These are phyloP conservation scores for Acer yangbiense DNA, from an alignment of 345 rosid genomes.

Conservation along the genomic window DNA sequence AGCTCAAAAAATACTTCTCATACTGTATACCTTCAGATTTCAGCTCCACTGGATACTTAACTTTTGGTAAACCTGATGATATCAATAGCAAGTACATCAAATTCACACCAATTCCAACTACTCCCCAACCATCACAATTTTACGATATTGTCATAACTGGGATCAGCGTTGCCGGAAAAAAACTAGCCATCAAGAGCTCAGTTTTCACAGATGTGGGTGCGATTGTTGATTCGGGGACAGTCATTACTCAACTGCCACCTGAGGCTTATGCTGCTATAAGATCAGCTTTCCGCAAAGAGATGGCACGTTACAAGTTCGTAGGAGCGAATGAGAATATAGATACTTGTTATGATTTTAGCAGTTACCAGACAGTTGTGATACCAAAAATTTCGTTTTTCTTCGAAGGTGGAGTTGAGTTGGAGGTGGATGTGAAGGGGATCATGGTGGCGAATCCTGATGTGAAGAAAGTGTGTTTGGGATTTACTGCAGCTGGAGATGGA, in stretches of 20 bases:
- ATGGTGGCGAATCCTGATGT: no score
- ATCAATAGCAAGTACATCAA: background rate
- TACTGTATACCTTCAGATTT: conserved; percentile 34
- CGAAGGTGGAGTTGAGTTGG: conserved; percentile 13
- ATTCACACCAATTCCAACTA: conserved; percentile 27
- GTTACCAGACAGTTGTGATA: background rate
- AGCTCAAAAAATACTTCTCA: conserved; percentile 24
- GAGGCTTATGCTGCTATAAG: conserved; percentile 23
- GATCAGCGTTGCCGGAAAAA: conserved; percentile 19
- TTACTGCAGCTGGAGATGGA: conserved; percentile 3
- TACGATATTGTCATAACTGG: conserved; percentile 30
- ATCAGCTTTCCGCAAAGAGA: conserved; percentile 16
- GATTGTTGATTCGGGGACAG: conserved; percentile 36
- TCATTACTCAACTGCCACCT: conserved; percentile 36
- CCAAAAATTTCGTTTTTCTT: conserved; percentile 26
- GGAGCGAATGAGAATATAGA: conserved; percentile 1
- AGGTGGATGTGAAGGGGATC: conserved; percentile 21
- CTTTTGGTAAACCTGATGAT: conserved; percentile 14
- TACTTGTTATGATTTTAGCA: conserved; percentile 35
- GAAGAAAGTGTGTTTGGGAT: conserved; percentile 23
- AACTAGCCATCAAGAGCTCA: background rate
- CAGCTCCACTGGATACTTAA: conserved; percentile 31
- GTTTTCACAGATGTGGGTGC: conserved; percentile 2
- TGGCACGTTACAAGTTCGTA: conserved; percentile 24
- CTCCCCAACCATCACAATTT: background rate